Conservation (phyloP, 768 basidiomycete species). For the Russula olivacea region DNA sequence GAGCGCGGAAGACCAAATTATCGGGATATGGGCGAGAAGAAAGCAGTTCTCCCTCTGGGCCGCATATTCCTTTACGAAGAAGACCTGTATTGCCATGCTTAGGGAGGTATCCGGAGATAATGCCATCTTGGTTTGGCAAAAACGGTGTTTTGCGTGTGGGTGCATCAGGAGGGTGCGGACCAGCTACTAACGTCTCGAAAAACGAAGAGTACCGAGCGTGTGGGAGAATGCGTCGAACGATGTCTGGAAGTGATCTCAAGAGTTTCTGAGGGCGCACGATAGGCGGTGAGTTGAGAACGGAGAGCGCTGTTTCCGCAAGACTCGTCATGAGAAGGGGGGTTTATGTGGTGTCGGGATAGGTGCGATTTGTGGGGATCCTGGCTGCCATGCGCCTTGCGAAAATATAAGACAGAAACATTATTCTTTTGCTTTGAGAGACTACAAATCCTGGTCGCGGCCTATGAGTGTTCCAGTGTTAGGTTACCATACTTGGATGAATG, state of each 20-base stretch:
- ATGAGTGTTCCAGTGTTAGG: background rate
- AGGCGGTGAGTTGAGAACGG: constrained; percentile 1
- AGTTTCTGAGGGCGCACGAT: background rate
- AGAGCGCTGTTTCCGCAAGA: constrained; percentile 14
- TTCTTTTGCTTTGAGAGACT: constrained; percentile 12
- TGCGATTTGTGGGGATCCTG: background rate
- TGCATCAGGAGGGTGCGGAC: background rate
- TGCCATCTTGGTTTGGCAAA: background rate
- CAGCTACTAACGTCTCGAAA: constrained; percentile 10
- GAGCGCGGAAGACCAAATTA: constrained; percentile 11
- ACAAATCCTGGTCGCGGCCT: background rate
- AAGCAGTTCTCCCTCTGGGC: background rate
- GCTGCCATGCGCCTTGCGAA: background rate
- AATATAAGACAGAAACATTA: background rate
- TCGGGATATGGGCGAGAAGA: background rate
- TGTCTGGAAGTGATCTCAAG: constrained; percentile 15
- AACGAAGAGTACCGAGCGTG: constrained; percentile 16
- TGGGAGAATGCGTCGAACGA: constrained; percentile 17
- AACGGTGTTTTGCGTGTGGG: constrained; percentile 1
- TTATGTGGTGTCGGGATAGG: background rate
- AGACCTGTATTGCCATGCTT: background rate
- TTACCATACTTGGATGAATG: constrained; percentile 18
- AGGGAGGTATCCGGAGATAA: background rate
- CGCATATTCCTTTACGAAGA: background rate
- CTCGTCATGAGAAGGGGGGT: background rate